Conservation (phyloP, 2,329 filamentous ascomycete genomes). For the Tothia fuscella region DNA sequence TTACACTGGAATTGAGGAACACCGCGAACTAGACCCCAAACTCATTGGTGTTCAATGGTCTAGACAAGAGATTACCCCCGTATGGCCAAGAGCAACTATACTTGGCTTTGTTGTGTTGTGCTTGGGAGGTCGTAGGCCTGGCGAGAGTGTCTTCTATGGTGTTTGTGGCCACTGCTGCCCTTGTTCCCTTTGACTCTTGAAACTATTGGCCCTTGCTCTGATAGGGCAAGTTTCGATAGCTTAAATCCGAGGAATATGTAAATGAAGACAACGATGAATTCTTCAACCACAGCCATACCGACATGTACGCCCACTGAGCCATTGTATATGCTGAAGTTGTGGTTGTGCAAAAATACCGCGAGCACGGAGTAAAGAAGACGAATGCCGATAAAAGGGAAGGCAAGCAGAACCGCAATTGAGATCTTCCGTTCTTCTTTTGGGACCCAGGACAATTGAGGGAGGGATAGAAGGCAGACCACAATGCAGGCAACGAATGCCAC, state of each 20-base stretch:
- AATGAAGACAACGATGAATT: conserved; percentile 16
- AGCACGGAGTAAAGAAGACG: conserved; percentile 15
- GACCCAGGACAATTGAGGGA: conserved; percentile 4
- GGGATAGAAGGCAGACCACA: conserved; percentile 11
- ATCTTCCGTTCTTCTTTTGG: conserved; percentile 14
- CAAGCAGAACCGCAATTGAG: conserved; percentile 13
- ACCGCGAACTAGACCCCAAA: too few species aligned
- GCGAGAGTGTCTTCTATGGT: too few species aligned
- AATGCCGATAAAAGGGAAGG: conserved; percentile 16
- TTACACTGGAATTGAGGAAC: too few species aligned
- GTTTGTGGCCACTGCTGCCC: background rate
- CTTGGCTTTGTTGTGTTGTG: too few species aligned
- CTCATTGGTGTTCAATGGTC: too few species aligned
- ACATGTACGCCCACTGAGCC: conserved; percentile 13
- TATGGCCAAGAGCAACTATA: too few species aligned
- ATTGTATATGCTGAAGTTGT: conserved; percentile 14
- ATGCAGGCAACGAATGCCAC: conserved; percentile 13
- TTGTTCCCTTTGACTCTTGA: background rate
- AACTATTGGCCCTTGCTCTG: background rate
- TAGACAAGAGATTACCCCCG: too few species aligned
- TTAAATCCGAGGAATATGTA: conserved; percentile 14
- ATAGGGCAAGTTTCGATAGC: background rate
- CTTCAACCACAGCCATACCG: conserved; percentile 15
- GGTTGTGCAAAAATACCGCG: conserved; percentile 13
- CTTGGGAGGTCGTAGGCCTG: too few species aligned